Percentiles rank a stretch among this genome's conserved stretches.
Evolutionary conservation across 148 eudicot genomes (phyloP).

Genomic region (Suaeda aralocaspica): DNA sequence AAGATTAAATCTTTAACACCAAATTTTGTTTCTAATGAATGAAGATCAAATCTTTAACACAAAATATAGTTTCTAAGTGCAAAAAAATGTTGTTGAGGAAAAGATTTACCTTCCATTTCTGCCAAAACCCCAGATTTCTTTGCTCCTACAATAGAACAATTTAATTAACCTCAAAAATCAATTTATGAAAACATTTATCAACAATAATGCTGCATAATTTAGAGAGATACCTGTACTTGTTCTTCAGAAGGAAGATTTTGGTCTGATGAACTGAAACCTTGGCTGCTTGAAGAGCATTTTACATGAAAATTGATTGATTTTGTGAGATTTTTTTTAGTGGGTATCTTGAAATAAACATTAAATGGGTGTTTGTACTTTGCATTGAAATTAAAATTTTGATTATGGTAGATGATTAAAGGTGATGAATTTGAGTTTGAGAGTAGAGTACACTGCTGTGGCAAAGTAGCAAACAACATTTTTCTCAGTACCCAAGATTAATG

Average conservation of each 20-base stretch:
- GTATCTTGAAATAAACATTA: constrained; percentile 2
- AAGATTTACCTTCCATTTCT: constrained; percentile 47
- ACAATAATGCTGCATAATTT: neutral
- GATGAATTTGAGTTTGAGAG: neutral
- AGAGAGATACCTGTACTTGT: constrained; percentile 20
- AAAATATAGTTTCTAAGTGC: too few relatives aligned
- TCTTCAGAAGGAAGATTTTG: constrained; percentile 15
- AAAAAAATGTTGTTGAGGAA: neutral
- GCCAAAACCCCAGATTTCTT: constrained; percentile 31
- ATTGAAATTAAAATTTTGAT: neutral
- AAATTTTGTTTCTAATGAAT: neutral
- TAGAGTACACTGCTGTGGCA: constrained; percentile 7
- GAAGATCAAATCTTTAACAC: too few relatives aligned
- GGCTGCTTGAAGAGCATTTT: constrained; percentile 21
- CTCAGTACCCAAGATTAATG: neutral
- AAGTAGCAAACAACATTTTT: constrained; percentile 10
- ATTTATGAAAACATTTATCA: neutral
- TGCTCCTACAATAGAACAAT: constrained; percentile 17
- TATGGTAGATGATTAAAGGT: neutral
- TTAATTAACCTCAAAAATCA: neutral
- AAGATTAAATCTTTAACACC: constrained; percentile 17
- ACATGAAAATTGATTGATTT: constrained; percentile 11
- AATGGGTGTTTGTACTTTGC: neutral
- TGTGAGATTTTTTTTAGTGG: constrained; percentile 4
- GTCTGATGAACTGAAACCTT: constrained; percentile 19